A percentile compares a stretch with the other conserved stretches of the same genome.
Evolutionary conservation across 805 yeast genomes (phyloP).

Genomic region (Kodamaea nitidulidarum): DNA sequence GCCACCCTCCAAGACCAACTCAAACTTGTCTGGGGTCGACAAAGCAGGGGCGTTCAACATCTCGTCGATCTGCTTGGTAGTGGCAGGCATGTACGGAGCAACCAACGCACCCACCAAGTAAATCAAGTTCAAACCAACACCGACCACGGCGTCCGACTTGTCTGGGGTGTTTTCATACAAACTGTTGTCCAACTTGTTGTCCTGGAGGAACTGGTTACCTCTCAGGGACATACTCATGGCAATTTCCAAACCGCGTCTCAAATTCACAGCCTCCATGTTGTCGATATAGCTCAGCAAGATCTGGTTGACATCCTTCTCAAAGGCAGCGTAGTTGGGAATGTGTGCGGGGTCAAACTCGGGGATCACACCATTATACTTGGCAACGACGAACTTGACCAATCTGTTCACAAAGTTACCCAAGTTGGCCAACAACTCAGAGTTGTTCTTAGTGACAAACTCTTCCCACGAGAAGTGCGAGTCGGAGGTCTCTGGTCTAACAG

Average conservation of each 20-base stretch:
- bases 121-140: constrained; percentile 82
- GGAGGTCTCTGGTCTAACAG: constrained; percentile 90
- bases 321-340: constrained; percentile 43
- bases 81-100: constrained; percentile 88
- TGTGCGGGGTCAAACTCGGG: constrained; percentile 57
- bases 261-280: constrained; percentile 72
- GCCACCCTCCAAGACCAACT: constrained; percentile 64
- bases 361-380: constrained; percentile 88
- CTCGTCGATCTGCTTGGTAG: constrained; percentile 61
- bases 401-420: constrained; percentile 96
- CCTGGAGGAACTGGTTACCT: constrained; percentile 95
- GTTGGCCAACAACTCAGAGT: constrained; percentile 90
- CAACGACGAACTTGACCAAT: constrained; percentile 80
- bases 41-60: constrained; percentile 82
- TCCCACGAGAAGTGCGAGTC: constrained; percentile 98
- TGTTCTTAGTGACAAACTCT: constrained; percentile 91
- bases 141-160: constrained; percentile 87
- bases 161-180: constrained; percentile 72
- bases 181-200: constrained; percentile 88
- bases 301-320: constrained; percentile 55
- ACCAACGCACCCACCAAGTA: constrained; percentile 81
- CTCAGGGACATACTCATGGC: constrained; percentile 90
- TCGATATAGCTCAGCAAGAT: constrained; percentile 59
- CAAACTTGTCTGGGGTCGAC: constrained; percentile 72
- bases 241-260: constrained; percentile 84